Conservation (phyloP, 1,284 basidiomycete genomes). For the Malassezia vespertilionis region DNA sequence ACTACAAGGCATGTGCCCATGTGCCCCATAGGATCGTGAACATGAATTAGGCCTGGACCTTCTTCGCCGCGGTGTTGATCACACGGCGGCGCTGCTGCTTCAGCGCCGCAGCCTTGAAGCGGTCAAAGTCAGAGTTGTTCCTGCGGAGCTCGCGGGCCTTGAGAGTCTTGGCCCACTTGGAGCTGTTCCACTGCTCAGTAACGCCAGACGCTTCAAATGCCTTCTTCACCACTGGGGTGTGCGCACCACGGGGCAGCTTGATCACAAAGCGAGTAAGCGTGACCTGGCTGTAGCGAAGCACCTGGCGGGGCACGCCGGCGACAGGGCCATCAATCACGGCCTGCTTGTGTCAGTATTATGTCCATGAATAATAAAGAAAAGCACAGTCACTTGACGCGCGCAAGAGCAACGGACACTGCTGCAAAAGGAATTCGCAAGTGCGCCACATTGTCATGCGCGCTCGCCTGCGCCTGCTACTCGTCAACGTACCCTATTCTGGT, state of each 20-base stretch:
- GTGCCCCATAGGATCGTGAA: not conserved
- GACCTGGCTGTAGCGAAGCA: slow-evolving; percentile 82
- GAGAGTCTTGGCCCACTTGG: slow-evolving; percentile 82
- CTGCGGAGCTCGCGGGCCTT: slow-evolving; percentile 66
- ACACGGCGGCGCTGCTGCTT: slow-evolving; percentile 53
- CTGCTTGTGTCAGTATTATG: slow-evolving; percentile 51
- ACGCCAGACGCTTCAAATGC: slow-evolving; percentile 69
- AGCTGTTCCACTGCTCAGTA: slow-evolving; percentile 63
- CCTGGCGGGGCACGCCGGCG: slow-evolving; percentile 80
- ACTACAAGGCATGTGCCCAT: not conserved
- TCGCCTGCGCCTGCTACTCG: not conserved
- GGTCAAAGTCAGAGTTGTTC: slow-evolving; percentile 77
- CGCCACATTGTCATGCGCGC: too few species aligned
- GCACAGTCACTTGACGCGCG: not conserved
- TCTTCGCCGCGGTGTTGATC: slow-evolving; percentile 34
- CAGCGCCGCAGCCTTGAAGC: slow-evolving; percentile 57
- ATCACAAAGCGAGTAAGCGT: slow-evolving; percentile 79
- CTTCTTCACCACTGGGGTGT: slow-evolving; percentile 72
- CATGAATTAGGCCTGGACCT: slow-evolving; percentile 33
- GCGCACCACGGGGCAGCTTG: slow-evolving; percentile 75
- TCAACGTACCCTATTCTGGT: slow-evolving; percentile 83
- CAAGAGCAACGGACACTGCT: too few species aligned
- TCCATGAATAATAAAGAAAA: not conserved
- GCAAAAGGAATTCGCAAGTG: too few species aligned
- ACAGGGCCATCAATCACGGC: slow-evolving; percentile 89